Evolutionary conservation across 23 red algal genomes (phyloP).

Genomic region (Gracilaria gracilis): DNA sequence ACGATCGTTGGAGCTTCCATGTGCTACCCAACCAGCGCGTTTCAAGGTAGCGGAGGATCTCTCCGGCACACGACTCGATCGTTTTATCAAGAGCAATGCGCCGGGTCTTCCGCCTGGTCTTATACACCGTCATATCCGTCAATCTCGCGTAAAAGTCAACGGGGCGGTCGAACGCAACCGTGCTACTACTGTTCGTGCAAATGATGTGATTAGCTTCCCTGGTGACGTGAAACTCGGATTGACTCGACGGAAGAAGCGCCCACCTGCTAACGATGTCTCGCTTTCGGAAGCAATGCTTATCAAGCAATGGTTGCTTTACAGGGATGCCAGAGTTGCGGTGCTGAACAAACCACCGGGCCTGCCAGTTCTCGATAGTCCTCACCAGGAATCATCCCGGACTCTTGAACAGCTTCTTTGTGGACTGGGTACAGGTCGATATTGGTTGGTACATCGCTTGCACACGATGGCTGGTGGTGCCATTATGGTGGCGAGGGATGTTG

Average conservation of each 20-base stretch:
- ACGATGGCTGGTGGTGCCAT: conserved; percentile 69
- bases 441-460: conserved; percentile 73
- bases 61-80: conserved; percentile 42
- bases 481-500: conserved; percentile 67
- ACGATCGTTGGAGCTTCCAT: conserved; percentile 10
- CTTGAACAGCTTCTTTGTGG: conserved; percentile 51
- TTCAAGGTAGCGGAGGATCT: conserved; percentile 9
- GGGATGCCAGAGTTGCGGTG: conserved; percentile 63
- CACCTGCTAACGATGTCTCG: conserved; percentile 57
- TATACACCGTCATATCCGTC: conserved; percentile 71
- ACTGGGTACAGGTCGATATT: conserved; percentile 64
- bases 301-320: conserved; percentile 36
- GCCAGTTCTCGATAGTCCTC: conserved; percentile 15
- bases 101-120: conserved; percentile 67
- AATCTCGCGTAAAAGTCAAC: conserved; percentile 44
- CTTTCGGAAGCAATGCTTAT: conserved; percentile 49
- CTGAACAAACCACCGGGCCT: conserved; percentile 68
- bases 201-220: conserved; percentile 64
- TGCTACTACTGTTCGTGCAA: conserved; percentile 21
- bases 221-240: conserved; percentile 71
- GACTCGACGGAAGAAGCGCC: conserved; percentile 55
- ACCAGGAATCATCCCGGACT: neutral
- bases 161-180: conserved; percentile 9
- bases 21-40: conserved; percentile 16
- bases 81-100: conserved; percentile 69